phyloP scores from a whole-genome alignment of 2,329 filamentous ascomycete species.

The Fusarium hostae region DNA sequence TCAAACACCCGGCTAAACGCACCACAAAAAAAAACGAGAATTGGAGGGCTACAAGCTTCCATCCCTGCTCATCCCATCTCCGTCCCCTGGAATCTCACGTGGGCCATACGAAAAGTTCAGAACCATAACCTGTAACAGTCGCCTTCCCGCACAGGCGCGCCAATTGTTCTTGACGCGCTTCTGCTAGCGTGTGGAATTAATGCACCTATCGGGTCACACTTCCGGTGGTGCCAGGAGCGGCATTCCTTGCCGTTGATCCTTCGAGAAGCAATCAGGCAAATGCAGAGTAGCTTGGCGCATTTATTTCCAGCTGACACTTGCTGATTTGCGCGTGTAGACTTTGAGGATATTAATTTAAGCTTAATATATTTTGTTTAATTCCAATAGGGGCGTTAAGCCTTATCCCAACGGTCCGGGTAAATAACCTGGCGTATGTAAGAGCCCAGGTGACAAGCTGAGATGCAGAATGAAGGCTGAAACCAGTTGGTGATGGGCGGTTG shows the following conservation, averaged over 20 bases:
- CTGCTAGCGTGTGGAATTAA: not conserved
- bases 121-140: constrained; percentile 10
- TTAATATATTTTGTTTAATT: not conserved
- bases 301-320: not conserved
- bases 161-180: constrained; percentile 1
- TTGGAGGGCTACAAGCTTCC: constrained; percentile 15
- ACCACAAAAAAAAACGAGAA: not conserved
- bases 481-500: not conserved
- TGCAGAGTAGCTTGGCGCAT: not conserved
- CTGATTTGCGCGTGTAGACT: constrained; percentile 1
- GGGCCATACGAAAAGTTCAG: not conserved
- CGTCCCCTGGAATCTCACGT: constrained; percentile 15
- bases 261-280: constrained; percentile 1
- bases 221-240: constrained; percentile 1
- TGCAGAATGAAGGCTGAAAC: not conserved
- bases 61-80: not conserved
- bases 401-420: not conserved
- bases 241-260: constrained; percentile 28
- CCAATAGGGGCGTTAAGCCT: not conserved
- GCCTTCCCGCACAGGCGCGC: constrained; percentile 6
- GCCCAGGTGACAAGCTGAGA: not conserved
- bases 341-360: not conserved
- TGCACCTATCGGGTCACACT: constrained; percentile 21
- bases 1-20: constrained; percentile 1
- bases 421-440: not conserved